Evolutionary conservation across 148 eudicot genomes (phyloP), one percentile per base, ranked within the genome.

Genomic region (Camellia sinensis): DNA sequence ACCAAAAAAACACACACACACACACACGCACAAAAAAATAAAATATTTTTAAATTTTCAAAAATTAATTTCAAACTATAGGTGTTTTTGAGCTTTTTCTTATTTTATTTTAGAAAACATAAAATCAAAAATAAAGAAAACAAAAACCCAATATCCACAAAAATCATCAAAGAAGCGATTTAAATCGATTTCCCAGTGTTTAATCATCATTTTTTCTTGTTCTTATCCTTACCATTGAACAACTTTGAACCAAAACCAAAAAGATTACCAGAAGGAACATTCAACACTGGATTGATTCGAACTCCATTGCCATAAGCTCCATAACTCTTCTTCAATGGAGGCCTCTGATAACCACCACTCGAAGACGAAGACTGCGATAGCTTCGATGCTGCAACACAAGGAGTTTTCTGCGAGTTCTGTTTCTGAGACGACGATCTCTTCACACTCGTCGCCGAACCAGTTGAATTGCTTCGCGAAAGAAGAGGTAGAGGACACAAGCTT

Each of bases 271-370:
- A 81, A 29, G 91, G 89, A 63, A 91, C 90, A 80, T 95, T 92
- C 72, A 95, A 46, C 44, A 88, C 87, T 11, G 98, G 96, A 62
- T 71, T 90, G 53, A 92, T 78, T 19, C 82, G 68, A 54, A 86
- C 75, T 2, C 91, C 37, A 70, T 76, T 82, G 7, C 90, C 87
- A 11, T 85, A 57, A 22, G 71, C 29, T 4, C 79, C 66, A 54
- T 82, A 87, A 75, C 75, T 85, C 86, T 92, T 95, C 93, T 88
- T 95, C 89, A 93, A 82, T 61, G 99, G 99, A n/a, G 97, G 99
- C 73, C 87, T 95, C 77, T 88, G 92, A 71, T 86, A 71, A 29
- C 71, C 3, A 45, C 7, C 11, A 45, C 67, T 71, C n/a, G 65
- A 44, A 46, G 63, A 72, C 67, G 80, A 60, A 15, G 75, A 37